Conservation (phyloP, 139 green algal species). For the Chlamydomonas incerta region DNA sequence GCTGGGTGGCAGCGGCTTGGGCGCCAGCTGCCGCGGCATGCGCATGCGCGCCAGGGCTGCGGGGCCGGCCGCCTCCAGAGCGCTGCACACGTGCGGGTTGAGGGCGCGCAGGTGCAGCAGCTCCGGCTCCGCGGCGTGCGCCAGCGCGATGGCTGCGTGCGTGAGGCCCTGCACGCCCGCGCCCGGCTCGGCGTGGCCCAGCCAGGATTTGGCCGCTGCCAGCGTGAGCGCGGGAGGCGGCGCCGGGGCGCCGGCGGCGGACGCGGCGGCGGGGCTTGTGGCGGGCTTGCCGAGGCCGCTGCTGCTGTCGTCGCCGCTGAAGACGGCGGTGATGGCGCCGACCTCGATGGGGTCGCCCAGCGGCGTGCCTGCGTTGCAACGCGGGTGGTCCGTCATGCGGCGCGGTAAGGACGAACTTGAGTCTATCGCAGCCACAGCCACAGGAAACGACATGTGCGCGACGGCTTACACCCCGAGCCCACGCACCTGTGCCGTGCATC, state of each 20-base stretch:
- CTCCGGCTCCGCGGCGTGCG: slow-evolving; percentile 23
- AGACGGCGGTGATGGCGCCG: slow-evolving; percentile 64
- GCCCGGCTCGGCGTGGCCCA: slow-evolving; percentile 73
- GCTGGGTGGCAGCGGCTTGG: slow-evolving; percentile 29
- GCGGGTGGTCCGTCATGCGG: no score
- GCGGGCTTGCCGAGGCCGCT: background rate
- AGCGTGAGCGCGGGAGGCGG: slow-evolving; percentile 33
- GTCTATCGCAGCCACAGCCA: no score
- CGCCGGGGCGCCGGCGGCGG: slow-evolving; percentile 29
- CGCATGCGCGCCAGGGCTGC: slow-evolving; percentile 19
- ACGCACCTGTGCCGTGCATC: slow-evolving; percentile 82
- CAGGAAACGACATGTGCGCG: no score
- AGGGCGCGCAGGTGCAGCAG: slow-evolving; percentile 60
- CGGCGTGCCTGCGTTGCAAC: no score
- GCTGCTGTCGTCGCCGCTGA: background rate
- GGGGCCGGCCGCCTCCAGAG: slow-evolving; percentile 32
- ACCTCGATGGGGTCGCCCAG: slow-evolving; percentile 90
- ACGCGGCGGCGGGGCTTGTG: slow-evolving; percentile 52
- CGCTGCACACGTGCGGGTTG: slow-evolving; percentile 66
- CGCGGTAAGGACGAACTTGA: no score
- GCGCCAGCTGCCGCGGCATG: slow-evolving; percentile 2
- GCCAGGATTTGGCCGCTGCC: slow-evolving; percentile 56
- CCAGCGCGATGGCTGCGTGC: slow-evolving; percentile 32
- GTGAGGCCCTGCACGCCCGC: slow-evolving; percentile 66
- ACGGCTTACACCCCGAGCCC: no score